phyloP scores from a whole-genome alignment of 2,329 filamentous ascomycete species.

The Coniochaeta sp. region DNA sequence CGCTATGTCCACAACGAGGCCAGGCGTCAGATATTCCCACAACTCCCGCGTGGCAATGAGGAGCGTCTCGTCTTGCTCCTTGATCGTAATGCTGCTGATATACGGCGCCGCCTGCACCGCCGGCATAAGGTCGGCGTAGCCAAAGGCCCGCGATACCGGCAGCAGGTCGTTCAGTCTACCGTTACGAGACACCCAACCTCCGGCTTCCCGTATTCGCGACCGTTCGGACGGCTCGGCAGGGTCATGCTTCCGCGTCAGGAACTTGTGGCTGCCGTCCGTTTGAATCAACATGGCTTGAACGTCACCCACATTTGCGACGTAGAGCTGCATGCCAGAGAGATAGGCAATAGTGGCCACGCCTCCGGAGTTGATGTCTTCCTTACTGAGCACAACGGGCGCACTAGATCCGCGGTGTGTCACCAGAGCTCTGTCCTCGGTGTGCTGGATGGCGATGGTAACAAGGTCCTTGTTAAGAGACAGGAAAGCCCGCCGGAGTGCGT shows the following conservation, averaged over 20 bases:
- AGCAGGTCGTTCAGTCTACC: conserved; percentile 89
- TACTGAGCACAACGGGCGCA: conserved; percentile 67
- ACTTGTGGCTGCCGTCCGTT: conserved; percentile 73
- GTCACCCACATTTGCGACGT: conserved; percentile 91
- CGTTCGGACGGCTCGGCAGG: conserved; percentile 80
- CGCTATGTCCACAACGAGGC: conserved; percentile 86
- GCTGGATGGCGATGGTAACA: conserved; percentile 73
- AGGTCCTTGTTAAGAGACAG: conserved; percentile 89
- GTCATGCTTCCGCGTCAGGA: conserved; percentile 87
- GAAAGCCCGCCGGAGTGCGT: conserved; percentile 82
- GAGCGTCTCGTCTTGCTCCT: conserved; percentile 88
- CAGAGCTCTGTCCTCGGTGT: conserved; percentile 65
- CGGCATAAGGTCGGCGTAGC: conserved; percentile 87
- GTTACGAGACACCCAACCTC: conserved; percentile 91
- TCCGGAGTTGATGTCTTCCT: conserved; percentile 84
- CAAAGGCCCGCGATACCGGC: conserved; percentile 89
- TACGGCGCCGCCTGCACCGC: conserved; percentile 87
- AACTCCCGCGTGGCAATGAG: conserved; percentile 85
- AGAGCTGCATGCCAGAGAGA: conserved; percentile 81
- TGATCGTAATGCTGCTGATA: conserved; percentile 69
- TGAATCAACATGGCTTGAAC: conserved; percentile 93
- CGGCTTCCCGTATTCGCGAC: conserved; percentile 84
- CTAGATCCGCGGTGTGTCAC: conserved; percentile 61
- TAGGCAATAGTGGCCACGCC: conserved; percentile 90
- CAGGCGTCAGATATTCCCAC: conserved; percentile 89